Percentiles rank a stretch among this genome's conserved stretches.
Evolutionary conservation across 495 filamentous ascomycete species (phyloP).

Genomic region (Glarea lozoyensis): DNA sequence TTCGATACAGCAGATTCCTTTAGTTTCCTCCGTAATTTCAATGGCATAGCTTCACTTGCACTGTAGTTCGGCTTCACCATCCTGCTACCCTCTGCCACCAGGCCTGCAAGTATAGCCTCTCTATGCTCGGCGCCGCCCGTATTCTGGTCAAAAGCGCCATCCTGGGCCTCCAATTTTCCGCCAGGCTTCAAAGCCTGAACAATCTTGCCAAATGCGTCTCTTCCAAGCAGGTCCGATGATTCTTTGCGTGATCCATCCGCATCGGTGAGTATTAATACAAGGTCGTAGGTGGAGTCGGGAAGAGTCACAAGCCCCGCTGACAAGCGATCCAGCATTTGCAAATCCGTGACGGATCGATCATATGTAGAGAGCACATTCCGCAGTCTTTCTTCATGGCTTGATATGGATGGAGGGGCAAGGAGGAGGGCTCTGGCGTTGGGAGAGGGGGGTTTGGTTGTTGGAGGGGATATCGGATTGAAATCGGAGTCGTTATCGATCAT

Average conservation of each 20-base stretch:
- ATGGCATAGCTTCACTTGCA: constrained; percentile 56
- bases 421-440: constrained; percentile 34
- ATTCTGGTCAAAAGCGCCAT: constrained; percentile 45
- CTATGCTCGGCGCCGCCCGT: constrained; percentile 33
- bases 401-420: constrained; percentile 44
- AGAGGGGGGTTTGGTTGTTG: constrained; percentile 10
- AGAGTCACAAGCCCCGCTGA: constrained; percentile 73
- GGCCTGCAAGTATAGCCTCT: constrained; percentile 76
- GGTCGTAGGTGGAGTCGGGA: constrained; percentile 68
- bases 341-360: constrained; percentile 66
- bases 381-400: constrained; percentile 38
- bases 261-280: constrained; percentile 76
- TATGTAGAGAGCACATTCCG: constrained; percentile 41
- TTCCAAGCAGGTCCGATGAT: constrained; percentile 46
- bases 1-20: constrained; percentile 25
- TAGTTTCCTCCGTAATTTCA: constrained; percentile 61
- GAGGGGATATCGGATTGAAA: constrained; percentile 24
- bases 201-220: constrained; percentile 60
- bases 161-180: constrained; percentile 60
- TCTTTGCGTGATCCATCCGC: constrained; percentile 54
- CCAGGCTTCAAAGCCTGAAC: constrained; percentile 61
- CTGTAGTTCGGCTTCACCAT: constrained; percentile 68
- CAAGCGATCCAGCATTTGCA: constrained; percentile 97
- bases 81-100: constrained; percentile 50
- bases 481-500: constrained; percentile 32